phyloP scores from a whole-genome alignment of 495 filamentous ascomycete species.

The Xeromyces bisporus region DNA sequence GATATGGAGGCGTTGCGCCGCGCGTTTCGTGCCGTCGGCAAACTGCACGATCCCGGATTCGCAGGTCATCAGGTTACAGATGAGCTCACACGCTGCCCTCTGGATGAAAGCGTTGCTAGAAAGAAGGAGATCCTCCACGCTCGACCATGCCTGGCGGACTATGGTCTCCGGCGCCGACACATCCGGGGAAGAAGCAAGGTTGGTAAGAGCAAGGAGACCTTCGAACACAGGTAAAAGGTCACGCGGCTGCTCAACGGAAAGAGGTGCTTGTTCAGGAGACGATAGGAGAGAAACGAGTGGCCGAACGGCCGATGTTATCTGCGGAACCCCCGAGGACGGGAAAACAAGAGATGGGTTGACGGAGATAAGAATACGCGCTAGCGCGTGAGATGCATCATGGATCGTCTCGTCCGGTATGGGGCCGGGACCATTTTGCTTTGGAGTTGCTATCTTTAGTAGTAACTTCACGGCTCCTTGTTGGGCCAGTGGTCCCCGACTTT shows the following conservation, averaged over 20 bases:
- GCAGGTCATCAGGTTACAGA: conserved; percentile 79
- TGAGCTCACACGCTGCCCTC: conserved; percentile 69
- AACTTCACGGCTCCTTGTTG: conserved; percentile 86
- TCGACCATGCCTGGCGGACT: conserved; percentile 51
- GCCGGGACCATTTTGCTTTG: conserved; percentile 31
- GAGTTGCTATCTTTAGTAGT: conserved; percentile 47
- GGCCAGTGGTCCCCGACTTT: conserved; percentile 58
- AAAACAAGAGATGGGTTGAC: conserved; percentile 79
- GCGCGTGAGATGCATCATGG: conserved; percentile 57
- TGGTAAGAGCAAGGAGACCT: conserved; percentile 77
- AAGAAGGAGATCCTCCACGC: conserved; percentile 68
- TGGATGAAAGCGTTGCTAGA: conserved; percentile 58
- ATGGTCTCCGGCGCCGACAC: conserved; percentile 50
- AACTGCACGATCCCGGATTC: conserved; percentile 60
- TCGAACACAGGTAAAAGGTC: conserved; percentile 87
- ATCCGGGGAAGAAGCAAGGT: conserved; percentile 67
- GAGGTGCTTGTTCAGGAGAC: conserved; percentile 22
- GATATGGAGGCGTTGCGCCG: conserved; percentile 58
- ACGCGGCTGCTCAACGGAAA: conserved; percentile 41
- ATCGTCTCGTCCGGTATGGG: conserved; percentile 28
- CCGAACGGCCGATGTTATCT: conserved; percentile 58
- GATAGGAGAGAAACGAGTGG: conserved; percentile 58
- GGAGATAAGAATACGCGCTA: conserved; percentile 84
- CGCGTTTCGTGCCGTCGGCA: conserved; percentile 48
- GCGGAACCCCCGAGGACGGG: conserved; percentile 51